phyloP scores from a whole-genome alignment of 2,329 filamentous ascomycete genomes.

The Tolypocladium guangdongense region DNA sequence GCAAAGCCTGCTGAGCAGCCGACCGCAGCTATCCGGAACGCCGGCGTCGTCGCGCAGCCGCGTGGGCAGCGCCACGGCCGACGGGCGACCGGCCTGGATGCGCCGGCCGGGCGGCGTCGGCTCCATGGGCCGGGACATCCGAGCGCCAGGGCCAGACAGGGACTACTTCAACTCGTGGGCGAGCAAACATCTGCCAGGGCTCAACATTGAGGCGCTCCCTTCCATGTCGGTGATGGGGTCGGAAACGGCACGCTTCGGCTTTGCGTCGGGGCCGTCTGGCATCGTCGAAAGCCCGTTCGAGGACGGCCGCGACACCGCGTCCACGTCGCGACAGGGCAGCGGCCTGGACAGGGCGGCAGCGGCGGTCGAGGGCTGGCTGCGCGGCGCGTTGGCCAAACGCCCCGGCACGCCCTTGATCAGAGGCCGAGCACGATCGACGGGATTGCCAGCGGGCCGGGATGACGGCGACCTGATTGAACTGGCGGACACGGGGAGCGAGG shows the following conservation, averaged over 20 bases:
- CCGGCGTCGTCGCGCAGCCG: slow-evolving; percentile 25
- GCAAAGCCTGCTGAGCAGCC: slow-evolving; percentile 28
- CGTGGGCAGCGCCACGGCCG: slow-evolving; percentile 25
- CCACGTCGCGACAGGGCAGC: slow-evolving; percentile 34
- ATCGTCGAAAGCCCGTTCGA: slow-evolving; percentile 43
- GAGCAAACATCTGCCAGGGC: slow-evolving; percentile 68
- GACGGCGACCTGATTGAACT: slow-evolving; percentile 62
- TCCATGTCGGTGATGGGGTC: slow-evolving; percentile 55
- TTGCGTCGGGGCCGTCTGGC: slow-evolving; percentile 27
- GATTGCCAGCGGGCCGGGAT: slow-evolving; percentile 11
- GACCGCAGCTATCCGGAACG: slow-evolving; percentile 21
- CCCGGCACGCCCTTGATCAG: slow-evolving; percentile 39
- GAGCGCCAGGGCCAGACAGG: slow-evolving; percentile 68
- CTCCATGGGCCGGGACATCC: slow-evolving; percentile 60
- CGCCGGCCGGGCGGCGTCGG: slow-evolving; percentile 82
- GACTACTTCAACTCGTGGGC: slow-evolving; percentile 80
- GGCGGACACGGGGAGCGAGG: slow-evolving; percentile 48
- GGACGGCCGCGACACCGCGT: slow-evolving; percentile 30
- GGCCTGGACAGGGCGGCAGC: slow-evolving; percentile 75
- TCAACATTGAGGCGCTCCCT: slow-evolving; percentile 58
- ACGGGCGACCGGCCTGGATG: slow-evolving; percentile 49
- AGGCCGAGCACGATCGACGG: slow-evolving; percentile 22
- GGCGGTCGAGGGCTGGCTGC: slow-evolving; percentile 81
- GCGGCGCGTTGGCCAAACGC: slow-evolving; percentile 63
- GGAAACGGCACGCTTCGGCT: slow-evolving; percentile 47